Evolutionary conservation across 2,329 filamentous ascomycete genomes (phyloP).

Genomic region (Beauveria medogensis): DNA sequence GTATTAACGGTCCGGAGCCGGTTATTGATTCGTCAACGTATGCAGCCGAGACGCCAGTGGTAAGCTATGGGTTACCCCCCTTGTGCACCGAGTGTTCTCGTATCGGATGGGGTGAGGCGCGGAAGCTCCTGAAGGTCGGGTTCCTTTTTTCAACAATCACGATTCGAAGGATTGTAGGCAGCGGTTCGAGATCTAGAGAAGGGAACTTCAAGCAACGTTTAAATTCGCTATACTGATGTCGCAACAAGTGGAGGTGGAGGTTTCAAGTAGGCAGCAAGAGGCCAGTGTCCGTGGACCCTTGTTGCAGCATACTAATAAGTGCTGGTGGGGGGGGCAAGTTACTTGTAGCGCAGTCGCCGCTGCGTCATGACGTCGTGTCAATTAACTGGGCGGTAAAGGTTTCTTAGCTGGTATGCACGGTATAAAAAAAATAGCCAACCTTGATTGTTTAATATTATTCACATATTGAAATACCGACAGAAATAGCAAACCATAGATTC

Average conservation of each 20-base stretch:
- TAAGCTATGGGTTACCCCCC: neutral
- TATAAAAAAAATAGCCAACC: too few species aligned
- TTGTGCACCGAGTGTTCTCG: neutral
- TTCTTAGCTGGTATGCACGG: neutral
- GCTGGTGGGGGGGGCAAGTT: neutral
- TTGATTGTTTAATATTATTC: conserved; percentile 5
- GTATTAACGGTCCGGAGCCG: neutral
- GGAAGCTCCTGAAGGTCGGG: neutral
- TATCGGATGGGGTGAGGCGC: neutral
- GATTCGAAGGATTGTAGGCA: neutral
- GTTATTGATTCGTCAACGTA: neutral
- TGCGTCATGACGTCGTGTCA: conserved; percentile 6
- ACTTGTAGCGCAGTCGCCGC: neutral
- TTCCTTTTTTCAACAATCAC: neutral
- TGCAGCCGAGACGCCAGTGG: neutral
- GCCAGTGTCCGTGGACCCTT: neutral
- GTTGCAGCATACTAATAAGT: neutral
- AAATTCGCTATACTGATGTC: neutral
- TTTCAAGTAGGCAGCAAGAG: conserved; percentile 6
- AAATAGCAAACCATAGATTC: conserved; percentile 5
- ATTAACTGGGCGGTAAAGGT: neutral
- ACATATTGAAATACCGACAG: conserved; percentile 5
- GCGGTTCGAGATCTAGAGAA: neutral
- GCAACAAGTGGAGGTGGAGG: conserved; percentile 5
- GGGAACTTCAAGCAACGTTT: neutral